Conservation (phyloP, 305 asterid species). For the Withania somnifera region DNA sequence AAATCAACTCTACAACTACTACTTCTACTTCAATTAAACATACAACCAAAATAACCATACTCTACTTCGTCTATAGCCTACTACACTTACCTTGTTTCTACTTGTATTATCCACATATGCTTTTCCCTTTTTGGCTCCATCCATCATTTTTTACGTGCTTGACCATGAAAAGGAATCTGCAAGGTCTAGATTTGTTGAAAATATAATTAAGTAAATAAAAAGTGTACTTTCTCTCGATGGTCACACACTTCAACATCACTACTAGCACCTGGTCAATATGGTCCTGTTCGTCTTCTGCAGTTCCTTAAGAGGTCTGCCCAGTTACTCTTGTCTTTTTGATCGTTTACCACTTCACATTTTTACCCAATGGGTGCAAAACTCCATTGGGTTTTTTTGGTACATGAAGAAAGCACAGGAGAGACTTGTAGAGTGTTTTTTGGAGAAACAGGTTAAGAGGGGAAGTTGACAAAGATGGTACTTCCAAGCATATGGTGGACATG, state of each 20-base stretch:
- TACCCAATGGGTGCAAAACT: constrained; percentile 28
- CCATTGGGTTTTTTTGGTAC: constrained; percentile 32
- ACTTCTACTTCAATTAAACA: neutral
- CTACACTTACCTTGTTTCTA: neutral
- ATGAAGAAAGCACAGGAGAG: constrained; percentile 2
- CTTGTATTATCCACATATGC: neutral
- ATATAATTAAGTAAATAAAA: neutral
- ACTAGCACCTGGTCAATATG: neutral
- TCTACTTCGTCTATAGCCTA: neutral
- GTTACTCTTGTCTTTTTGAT: constrained; percentile 13
- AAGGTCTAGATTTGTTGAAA: neutral
- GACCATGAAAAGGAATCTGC: neutral
- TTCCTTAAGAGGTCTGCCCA: constrained; percentile 5
- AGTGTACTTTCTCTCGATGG: neutral
- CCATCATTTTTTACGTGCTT: neutral
- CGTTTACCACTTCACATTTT: constrained; percentile 17
- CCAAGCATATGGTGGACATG: neutral
- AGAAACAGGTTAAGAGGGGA: constrained; percentile 1
- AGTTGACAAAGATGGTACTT: neutral
- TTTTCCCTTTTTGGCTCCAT: neutral
- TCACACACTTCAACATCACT: neutral
- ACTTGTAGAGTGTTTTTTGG: constrained; percentile 9
- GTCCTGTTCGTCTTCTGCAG: constrained; percentile 4
- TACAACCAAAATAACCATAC: neutral
- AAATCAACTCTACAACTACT: neutral